Evolutionary conservation across 148 eudicot species (phyloP), one percentile per base, ranked within the genome.

Genomic region (Diospyros kaki): DNA sequence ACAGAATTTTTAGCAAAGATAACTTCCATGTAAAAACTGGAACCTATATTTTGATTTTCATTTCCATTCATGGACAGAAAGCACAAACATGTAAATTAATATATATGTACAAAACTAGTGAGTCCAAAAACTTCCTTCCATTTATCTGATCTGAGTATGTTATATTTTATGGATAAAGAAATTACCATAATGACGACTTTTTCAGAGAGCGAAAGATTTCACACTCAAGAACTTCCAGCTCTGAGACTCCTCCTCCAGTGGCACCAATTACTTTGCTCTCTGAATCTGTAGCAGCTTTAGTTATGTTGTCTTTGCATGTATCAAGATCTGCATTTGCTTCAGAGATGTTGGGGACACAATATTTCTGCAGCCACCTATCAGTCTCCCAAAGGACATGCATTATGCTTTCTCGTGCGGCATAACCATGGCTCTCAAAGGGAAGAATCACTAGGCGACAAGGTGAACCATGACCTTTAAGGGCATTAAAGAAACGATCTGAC

Each of bases 361-460:
- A 83, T 62, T 84, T 89, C 64, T 90, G 97, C 72, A 95, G 89
- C 99, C 99, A 95, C 87, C 96, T 86, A 55, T 95, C 99, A 9
- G 90, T 89, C 87, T 95, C 97, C 99, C 99, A 95, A 73, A 95
- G 97, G 75, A 87, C 86, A 73, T 95, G 99, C 99, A 95, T 95
- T 80, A 95, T 91, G 84, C 99, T 95, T 84, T 95, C 97, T 54
- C 94, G 84, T 69, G 99, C 91, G 58, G 90, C 78, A 86, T 95
- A 95, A 40, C 99, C 94, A 81, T 95, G 99, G 87, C 97, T 93
- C 78, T 95, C 97, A 72, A 82, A 89, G 14, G 99, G 99, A 80
- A 95, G 97, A 75, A 92, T 77, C 18, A 95, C 99, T 12, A 95
- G 79, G 64, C 99, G 97, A 73, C 88, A 86, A 72, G 88, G 93